phyloP scores from a whole-genome alignment of 192 early-diverging fungal species.

The Entomortierella beljakovae region DNA sequence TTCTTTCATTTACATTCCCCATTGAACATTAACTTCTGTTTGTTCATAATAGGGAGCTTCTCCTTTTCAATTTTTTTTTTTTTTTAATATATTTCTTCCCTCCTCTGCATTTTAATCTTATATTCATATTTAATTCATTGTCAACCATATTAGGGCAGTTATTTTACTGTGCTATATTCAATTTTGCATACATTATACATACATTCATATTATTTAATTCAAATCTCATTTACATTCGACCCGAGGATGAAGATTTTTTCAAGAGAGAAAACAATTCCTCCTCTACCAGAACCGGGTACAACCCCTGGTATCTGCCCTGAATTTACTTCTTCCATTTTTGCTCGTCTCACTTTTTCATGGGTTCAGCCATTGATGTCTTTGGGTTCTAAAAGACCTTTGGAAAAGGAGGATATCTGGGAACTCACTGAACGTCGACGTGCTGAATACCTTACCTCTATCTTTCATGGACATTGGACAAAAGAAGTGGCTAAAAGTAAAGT shows the following conservation, averaged over 20 bases:
- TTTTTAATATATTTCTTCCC: not conserved
- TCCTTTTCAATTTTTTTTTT: no score
- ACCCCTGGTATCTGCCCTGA: conserved; percentile 61
- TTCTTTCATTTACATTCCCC: no score
- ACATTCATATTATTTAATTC: not conserved
- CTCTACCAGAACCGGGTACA: conserved; percentile 29
- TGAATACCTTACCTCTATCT: conserved; percentile 25
- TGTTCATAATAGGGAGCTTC: no score
- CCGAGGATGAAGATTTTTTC: conserved; percentile 12
- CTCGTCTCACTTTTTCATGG: conserved; percentile 71
- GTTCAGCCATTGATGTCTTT: conserved; percentile 70
- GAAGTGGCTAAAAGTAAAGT: conserved; percentile 32
- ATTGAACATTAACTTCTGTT: not conserved
- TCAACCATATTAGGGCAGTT: no score
- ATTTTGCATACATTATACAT: no score
- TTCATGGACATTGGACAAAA: conserved; percentile 46
- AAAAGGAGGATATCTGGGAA: conserved; percentile 71
- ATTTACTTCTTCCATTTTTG: conserved; percentile 65
- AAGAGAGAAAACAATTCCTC: conserved; percentile 20
- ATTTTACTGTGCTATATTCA: no score
- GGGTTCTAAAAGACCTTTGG: conserved; percentile 73
- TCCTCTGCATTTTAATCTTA: not conserved
- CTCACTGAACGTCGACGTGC: conserved; percentile 50
- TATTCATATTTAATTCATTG: no score
- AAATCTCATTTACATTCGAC: not conserved